A percentile compares a stretch with the other conserved stretches of the same genome.
Evolutionary conservation across 2,329 filamentous ascomycete genomes (phyloP).

Genomic region (Fusarium keratoplasticum): DNA sequence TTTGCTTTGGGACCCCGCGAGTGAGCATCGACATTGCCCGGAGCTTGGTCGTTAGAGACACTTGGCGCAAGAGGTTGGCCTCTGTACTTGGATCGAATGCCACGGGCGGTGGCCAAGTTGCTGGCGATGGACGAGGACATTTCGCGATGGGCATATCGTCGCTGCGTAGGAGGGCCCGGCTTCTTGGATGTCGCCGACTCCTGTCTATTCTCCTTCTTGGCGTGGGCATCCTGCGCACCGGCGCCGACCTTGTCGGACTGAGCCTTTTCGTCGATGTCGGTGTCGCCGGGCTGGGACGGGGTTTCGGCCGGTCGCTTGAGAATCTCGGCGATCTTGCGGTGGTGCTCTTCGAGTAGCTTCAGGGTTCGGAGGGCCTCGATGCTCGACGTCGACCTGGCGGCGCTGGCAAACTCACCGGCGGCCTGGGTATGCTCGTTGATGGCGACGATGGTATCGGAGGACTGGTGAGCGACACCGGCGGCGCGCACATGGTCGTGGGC

Average conservation of each 20-base stretch:
- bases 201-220: slow-evolving; percentile 34
- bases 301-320: slow-evolving; percentile 74
- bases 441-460: slow-evolving; percentile 81
- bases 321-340: slow-evolving; percentile 83
- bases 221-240: slow-evolving; percentile 30
- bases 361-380: slow-evolving; percentile 85
- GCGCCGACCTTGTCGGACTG: slow-evolving; percentile 40
- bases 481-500: slow-evolving; percentile 91
- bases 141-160: slow-evolving; percentile 71
- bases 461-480: slow-evolving; percentile 80
- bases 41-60: slow-evolving; percentile 78
- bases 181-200: slow-evolving; percentile 44
- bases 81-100: slow-evolving; percentile 75
- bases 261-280: slow-evolving; percentile 46
- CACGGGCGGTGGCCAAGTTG: slow-evolving; percentile 86
- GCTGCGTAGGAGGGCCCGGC: slow-evolving; percentile 53
- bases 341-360: slow-evolving; percentile 87
- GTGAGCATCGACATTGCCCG: slow-evolving; percentile 74
- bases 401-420: slow-evolving; percentile 87
- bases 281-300: slow-evolving; percentile 48
- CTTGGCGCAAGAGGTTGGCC: slow-evolving; percentile 78
- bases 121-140: slow-evolving; percentile 86
- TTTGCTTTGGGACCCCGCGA: slow-evolving; percentile 62
- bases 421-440: slow-evolving; percentile 90
- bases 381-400: slow-evolving; percentile 76